Base-by-base conservation (phyloP, 371 early-diverging fungal species). In the Rhizomucor miehei region DNA sequence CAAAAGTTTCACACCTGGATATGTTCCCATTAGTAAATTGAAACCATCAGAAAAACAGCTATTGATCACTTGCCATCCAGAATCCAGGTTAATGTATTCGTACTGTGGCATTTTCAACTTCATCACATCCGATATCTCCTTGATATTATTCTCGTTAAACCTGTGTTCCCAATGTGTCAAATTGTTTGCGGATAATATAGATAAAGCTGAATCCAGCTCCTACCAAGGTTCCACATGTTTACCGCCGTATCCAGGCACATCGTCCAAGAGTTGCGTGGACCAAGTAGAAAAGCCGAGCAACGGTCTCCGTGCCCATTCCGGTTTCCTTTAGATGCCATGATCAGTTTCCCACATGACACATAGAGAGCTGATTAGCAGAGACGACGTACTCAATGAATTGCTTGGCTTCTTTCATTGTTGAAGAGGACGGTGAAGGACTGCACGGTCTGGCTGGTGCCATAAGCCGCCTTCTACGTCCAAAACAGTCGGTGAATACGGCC, bases 161-260 rank as follows among this genome's bases (percentile, higher is more conserved):
- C 70, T 69, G 34, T 35, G 16, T 11, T 14, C 25, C 13, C n/a
- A 38, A n/a, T 20, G 12, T 24, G 38, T 48, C 44, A 48, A 39
- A 49, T 34, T 29, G 14, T 54, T n/a, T 8, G 48, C 20, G 13
- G 13, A 46, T 37, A 44, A 6, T 17, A 40, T 23, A 29, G 23
- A 21, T 37, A 36, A 21, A 5, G 39, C 19, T 17, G 21, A 6
- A 46, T 38, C 36, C 49, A 43, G 14, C 14, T 17, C 11, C 21
- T 60, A 63, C 63, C 68, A 67, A 21, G 68, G 68, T 24, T 60
- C 25, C 9, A 51, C 49, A 23, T 61, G 57, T 24, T 48, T 53
- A 16, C 69, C 69, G 34, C 69, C 69, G 52, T 69, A 69, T 9
- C 69, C 69, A 19, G 65, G 58, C 14, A 69, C 63, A 34, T 69